These are phyloP conservation scores for Pseudogymnoascus sp. DNA, from an alignment of 2,329 filamentous ascomycete species.

Conservation along the genomic window DNA sequence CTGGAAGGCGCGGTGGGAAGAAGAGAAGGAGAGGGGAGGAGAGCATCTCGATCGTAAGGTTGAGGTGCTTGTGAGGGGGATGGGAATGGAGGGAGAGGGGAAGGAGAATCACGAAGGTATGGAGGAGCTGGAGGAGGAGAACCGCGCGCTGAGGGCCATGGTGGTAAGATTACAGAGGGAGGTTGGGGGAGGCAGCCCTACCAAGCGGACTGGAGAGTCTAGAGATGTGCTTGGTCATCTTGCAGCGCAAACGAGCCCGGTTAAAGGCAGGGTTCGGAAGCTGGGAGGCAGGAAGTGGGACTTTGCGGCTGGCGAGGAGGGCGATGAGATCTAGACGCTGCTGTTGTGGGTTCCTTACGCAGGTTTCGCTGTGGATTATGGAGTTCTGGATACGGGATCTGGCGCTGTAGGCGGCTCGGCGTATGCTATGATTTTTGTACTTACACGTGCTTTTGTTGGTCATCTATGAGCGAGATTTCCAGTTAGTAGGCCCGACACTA, in stretches of 20 bases:
- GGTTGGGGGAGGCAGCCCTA: neutral
- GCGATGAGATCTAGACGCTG: neutral
- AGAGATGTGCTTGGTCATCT: neutral
- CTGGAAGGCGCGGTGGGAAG: constrained; percentile 73
- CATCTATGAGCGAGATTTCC: constrained; percentile 5
- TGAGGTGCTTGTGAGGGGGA: constrained; percentile 56
- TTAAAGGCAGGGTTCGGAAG: neutral
- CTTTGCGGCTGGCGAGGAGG: neutral
- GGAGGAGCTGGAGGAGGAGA: constrained; percentile 61
- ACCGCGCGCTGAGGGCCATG: constrained; percentile 50
- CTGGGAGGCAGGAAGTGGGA: neutral
- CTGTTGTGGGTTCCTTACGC: neutral
- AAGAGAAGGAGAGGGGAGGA: constrained; percentile 71
- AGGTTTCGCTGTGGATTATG: neutral
- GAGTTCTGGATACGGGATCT: neutral
- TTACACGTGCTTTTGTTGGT: neutral
- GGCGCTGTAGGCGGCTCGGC: neutral
- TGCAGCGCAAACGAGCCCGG: neutral
- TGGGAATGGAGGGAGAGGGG: constrained; percentile 36
- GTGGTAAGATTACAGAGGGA: neutral
- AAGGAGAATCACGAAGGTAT: constrained; percentile 50
- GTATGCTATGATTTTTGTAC: neutral
- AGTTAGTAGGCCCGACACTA: neutral
- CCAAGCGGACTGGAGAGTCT: neutral
- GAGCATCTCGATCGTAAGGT: constrained; percentile 85